phyloP scores from a whole-genome alignment of 805 yeast species.

The Aciculoconidium aculeatum region DNA sequence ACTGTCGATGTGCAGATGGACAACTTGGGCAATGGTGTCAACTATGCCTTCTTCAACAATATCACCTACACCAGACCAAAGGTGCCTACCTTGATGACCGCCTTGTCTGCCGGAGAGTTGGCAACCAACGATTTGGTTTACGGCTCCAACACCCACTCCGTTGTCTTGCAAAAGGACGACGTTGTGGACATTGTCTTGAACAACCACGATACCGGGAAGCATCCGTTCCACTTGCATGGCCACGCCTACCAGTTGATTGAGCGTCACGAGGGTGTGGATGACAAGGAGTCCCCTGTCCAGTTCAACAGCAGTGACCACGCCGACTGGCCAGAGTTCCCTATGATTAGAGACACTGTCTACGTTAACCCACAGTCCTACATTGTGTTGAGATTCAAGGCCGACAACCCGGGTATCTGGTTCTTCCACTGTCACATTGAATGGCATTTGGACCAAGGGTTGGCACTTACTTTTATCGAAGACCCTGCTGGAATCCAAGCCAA shows the following conservation, averaged over 20 bases:
- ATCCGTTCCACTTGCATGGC: constrained; percentile 98
- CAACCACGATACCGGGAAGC: constrained; percentile 85
- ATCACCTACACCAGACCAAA: constrained; percentile 72
- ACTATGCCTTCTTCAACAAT: constrained; percentile 95
- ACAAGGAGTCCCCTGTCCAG: constrained; percentile 47
- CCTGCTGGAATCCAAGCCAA: constrained; percentile 60
- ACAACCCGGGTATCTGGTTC: constrained; percentile 97
- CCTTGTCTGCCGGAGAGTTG: constrained; percentile 60
- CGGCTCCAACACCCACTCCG: constrained; percentile 77
- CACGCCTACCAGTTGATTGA: constrained; percentile 79
- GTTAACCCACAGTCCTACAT: constrained; percentile 81
- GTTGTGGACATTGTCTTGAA: constrained; percentile 78
- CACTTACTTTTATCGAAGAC: constrained; percentile 74
- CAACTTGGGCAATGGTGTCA: constrained; percentile 78
- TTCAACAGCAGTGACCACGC: constrained; percentile 46
- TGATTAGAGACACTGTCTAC: constrained; percentile 76
- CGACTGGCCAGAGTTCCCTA: constrained; percentile 64
- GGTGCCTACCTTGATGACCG: constrained; percentile 82
- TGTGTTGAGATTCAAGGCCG: constrained; percentile 81
- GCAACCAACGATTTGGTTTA: constrained; percentile 51
- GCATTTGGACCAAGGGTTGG: constrained; percentile 95
- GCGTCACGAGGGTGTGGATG: constrained; percentile 58
- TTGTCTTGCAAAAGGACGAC: constrained; percentile 61
- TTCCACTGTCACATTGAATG: constrained; percentile 99
- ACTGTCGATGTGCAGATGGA: constrained; percentile 77